Conservation (phyloP, 2,329 filamentous ascomycete genomes). For the Hypoxylon sp. region DNA sequence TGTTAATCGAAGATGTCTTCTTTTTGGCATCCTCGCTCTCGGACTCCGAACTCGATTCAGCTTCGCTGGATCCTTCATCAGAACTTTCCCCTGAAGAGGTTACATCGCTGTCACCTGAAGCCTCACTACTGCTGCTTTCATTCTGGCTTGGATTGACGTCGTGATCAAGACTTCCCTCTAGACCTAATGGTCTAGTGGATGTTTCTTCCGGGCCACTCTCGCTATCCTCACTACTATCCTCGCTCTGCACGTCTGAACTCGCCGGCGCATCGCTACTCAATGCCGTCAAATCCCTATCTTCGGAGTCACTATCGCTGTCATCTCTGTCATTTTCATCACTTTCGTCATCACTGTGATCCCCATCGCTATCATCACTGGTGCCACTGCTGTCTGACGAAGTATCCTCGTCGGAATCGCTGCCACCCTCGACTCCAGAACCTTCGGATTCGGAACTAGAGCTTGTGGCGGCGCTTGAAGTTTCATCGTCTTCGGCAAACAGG, state of each 20-base stretch:
- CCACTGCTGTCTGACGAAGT: constrained; percentile 29
- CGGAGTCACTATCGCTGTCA: constrained; percentile 19
- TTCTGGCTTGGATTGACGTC: constrained; percentile 7
- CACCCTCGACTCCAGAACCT: constrained; percentile 33
- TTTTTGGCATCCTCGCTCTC: constrained; percentile 26
- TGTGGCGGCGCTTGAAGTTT: constrained; percentile 48
- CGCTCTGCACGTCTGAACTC: constrained; percentile 15
- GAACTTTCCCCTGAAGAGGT: constrained; percentile 44
- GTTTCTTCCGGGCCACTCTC: constrained; percentile 50
- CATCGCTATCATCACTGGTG: constrained; percentile 44
- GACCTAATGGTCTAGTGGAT: constrained; percentile 14
- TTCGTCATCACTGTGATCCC: constrained; percentile 21
- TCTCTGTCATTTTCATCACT: constrained; percentile 45
- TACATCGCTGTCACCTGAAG: constrained; percentile 39
- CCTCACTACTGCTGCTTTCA: constrained; percentile 28
- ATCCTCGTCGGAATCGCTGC: constrained; percentile 32
- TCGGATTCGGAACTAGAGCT: constrained; percentile 49
- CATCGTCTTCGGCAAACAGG: constrained; percentile 42
- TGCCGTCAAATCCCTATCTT: constrained; percentile 35
- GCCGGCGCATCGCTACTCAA: constrained; percentile 8
- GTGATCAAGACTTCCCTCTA: not conserved
- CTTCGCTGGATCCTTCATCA: constrained; percentile 39
- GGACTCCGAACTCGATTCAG: constrained; percentile 30
- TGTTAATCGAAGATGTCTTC: not conserved
- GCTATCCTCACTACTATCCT: constrained; percentile 43